phyloP scores from a whole-genome alignment of 768 basidiomycete species.

The Termitomyces sp. region DNA sequence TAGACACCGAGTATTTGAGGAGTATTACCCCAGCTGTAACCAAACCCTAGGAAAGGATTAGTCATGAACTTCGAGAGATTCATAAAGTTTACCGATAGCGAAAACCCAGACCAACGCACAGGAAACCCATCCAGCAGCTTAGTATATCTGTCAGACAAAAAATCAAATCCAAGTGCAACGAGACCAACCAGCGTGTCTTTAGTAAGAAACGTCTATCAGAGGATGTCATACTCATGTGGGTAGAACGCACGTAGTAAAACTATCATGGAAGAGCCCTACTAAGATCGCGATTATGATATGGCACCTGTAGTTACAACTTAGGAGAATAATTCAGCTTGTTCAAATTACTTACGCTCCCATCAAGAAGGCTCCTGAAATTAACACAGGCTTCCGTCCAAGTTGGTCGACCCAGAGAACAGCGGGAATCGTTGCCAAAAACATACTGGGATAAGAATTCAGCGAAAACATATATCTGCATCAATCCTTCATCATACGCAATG shows the following conservation, averaged over 20 bases:
- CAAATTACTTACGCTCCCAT: slow-evolving; percentile 51
- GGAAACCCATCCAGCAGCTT: slow-evolving; percentile 68
- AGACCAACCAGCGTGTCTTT: slow-evolving; percentile 24
- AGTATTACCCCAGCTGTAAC: slow-evolving; percentile 63
- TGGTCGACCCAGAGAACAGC: slow-evolving; percentile 81
- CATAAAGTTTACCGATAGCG: slow-evolving; percentile 40
- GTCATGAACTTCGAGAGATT: neutral
- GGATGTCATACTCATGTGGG: neutral
- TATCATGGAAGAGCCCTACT: slow-evolving; percentile 48
- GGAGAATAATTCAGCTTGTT: slow-evolving; percentile 1
- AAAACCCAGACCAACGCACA: slow-evolving; percentile 72
- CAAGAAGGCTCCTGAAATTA: slow-evolving; percentile 67
- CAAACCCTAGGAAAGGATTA: slow-evolving; percentile 38
- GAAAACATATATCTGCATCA: neutral
- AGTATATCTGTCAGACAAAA: neutral
- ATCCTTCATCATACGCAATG: slow-evolving; percentile 47
- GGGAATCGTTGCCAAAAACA: slow-evolving; percentile 75
- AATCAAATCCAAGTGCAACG: neutral
- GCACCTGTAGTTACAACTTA: slow-evolving; percentile 31
- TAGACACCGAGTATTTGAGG: neutral
- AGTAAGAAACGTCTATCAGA: slow-evolving; percentile 4
- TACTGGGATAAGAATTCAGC: slow-evolving; percentile 26
- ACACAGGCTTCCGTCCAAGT: slow-evolving; percentile 66
- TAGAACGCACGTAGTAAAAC: slow-evolving; percentile 42
- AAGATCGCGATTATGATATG: slow-evolving; percentile 68